A percentile compares a stretch with the other conserved stretches of the same genome.
Conservation (phyloP, 208 protist species). For the Acanthamoeba triangularis region DNA sequence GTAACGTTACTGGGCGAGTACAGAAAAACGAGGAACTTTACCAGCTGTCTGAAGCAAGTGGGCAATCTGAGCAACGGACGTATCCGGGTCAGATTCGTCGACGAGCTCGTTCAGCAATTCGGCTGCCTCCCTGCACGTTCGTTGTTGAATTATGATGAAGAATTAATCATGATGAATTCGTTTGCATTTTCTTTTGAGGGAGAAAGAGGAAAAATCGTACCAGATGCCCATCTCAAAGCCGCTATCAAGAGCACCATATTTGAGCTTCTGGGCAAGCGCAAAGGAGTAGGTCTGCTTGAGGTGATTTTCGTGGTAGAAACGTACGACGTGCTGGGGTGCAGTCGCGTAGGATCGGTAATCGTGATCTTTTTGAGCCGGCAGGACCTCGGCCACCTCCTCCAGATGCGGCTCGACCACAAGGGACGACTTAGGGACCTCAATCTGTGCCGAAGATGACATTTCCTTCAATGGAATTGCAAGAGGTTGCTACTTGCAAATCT, state of each 20-base stretch:
- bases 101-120: slow-evolving; percentile 85
- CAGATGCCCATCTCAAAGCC: slow-evolving; percentile 81
- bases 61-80: slow-evolving; percentile 84
- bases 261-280: background rate
- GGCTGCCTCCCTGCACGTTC: slow-evolving; percentile 80
- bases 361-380: slow-evolving; percentile 21
- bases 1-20: background rate
- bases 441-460: background rate
- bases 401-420: background rate
- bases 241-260: slow-evolving; percentile 52
- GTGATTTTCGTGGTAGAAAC: slow-evolving; percentile 79
- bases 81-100: slow-evolving; percentile 87
- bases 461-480: background rate
- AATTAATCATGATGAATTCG: background rate
- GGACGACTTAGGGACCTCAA: background rate
- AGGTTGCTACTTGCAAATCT: background rate
- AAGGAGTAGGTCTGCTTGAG: slow-evolving; percentile 77
- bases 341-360: background rate
- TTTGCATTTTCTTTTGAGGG: background rate
- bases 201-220: background rate
- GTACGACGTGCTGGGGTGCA: slow-evolving; percentile 38
- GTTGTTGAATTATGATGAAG: background rate
- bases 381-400: slow-evolving; percentile 1
- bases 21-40: slow-evolving; percentile 34
- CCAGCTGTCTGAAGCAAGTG: slow-evolving; percentile 88